These are phyloP conservation scores for Crithidia bombi DNA, from an alignment of 208 protist species.

Conservation along the genomic window DNA sequence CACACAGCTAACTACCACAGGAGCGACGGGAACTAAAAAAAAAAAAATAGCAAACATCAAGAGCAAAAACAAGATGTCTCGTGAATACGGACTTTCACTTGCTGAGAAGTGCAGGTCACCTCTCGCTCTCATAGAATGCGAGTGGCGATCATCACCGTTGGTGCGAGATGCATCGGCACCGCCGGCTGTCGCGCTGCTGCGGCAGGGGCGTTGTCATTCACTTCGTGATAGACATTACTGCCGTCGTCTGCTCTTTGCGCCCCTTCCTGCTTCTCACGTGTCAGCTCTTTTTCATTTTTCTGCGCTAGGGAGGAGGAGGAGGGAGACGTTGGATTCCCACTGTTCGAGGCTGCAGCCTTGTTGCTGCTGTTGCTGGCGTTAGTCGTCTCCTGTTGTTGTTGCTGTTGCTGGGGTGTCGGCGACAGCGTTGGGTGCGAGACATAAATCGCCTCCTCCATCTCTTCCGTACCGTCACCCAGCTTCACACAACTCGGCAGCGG, in stretches of 20 bases:
- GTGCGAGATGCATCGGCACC: constrained; percentile 13
- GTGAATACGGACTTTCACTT: no score
- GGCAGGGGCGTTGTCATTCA: neutral
- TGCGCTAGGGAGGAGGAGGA: no score
- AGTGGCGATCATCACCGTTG: constrained; percentile 53
- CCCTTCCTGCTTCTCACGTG: constrained; percentile 2
- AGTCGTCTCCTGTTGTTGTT: neutral
- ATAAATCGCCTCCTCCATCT: constrained; percentile 56
- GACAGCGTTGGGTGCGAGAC: constrained; percentile 56
- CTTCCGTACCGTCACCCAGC: constrained; percentile 23
- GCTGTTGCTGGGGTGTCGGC: neutral
- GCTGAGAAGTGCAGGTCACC: no score
- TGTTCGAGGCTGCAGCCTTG: neutral
- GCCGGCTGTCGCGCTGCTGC: neutral
- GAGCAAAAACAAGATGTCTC: constrained; percentile 11
- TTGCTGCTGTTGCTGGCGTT: neutral
- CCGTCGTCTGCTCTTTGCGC: constrained; percentile 7
- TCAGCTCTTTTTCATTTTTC: no score
- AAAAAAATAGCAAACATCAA: constrained; percentile 6
- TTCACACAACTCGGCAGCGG: constrained; percentile 44
- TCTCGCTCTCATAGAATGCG: constrained; percentile 41
- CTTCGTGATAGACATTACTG: no score
- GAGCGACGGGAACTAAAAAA: no score
- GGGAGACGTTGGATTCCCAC: no score
- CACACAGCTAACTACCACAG: no score